phyloP scores from a whole-genome alignment of 345 rosid species.

The Erucastrum elatum region DNA sequence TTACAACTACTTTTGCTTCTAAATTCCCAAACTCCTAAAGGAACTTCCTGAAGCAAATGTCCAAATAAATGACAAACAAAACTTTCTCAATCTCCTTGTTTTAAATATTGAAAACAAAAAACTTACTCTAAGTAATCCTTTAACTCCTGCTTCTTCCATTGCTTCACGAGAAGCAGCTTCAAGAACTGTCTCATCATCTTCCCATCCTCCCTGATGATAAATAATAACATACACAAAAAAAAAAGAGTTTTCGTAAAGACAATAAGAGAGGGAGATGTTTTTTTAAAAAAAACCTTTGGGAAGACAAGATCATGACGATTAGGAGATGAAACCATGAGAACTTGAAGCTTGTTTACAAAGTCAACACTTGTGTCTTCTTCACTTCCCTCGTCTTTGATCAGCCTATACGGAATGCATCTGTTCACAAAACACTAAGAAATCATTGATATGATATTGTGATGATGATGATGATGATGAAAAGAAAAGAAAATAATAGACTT shows the following conservation, averaged over 20 bases:
- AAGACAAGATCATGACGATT: constrained; percentile 78
- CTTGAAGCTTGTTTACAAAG: constrained; percentile 47
- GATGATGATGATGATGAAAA: not conserved
- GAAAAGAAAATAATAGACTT: not conserved
- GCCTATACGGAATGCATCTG: constrained; percentile 84
- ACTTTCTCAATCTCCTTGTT: not conserved
- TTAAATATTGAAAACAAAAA: not conserved
- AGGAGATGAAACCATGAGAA: constrained; percentile 90
- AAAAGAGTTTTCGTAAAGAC: not conserved
- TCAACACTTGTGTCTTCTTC: constrained; percentile 37
- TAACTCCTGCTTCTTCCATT: constrained; percentile 91
- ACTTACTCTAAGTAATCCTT: constrained; percentile 70
- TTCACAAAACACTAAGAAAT: not conserved
- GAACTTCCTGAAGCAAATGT: constrained; percentile 52
- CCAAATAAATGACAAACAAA: not conserved
- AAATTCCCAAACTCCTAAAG: constrained; percentile 59
- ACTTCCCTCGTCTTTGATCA: constrained; percentile 40
- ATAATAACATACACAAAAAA: not conserved
- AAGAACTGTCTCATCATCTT: constrained; percentile 78
- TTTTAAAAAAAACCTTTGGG: constrained; percentile 59
- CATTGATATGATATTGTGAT: not conserved
- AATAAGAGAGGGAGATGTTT: not conserved
- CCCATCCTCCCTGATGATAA: constrained; percentile 90
- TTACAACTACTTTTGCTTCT: constrained; percentile 38
- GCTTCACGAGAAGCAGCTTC: constrained; percentile 96